These are phyloP conservation scores for Sporisorium exsertum DNA, from an alignment of 1,284 basidiomycete species.

Conservation along the genomic window DNA sequence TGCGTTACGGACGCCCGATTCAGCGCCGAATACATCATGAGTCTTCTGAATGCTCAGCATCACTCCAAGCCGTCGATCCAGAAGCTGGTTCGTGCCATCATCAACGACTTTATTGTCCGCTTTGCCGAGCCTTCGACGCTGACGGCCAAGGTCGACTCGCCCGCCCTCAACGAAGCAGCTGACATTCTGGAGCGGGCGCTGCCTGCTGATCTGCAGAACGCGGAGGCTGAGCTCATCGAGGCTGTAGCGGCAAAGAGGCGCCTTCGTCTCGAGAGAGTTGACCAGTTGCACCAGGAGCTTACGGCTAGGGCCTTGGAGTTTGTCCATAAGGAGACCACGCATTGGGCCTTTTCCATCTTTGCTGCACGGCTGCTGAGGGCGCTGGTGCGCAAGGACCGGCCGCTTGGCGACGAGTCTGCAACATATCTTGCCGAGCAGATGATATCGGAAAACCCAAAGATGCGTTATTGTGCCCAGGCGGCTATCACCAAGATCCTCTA, in stretches of 20 bases:
- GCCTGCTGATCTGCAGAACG: conserved; percentile 13
- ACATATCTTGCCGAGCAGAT: conserved; percentile 69
- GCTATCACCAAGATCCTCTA: conserved; percentile 81
- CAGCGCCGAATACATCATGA: conserved; percentile 77
- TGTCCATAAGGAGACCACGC: conserved; percentile 77
- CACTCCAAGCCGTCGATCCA: conserved; percentile 94
- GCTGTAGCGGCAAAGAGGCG: conserved; percentile 64
- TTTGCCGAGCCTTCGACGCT: conserved; percentile 67
- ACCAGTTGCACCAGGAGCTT: conserved; percentile 71
- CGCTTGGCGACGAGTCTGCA: conserved; percentile 76
- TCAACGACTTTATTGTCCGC: conserved; percentile 74
- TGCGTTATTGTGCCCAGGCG: conserved; percentile 80
- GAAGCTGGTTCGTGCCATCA: conserved; percentile 81
- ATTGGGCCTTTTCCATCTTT: conserved; percentile 92
- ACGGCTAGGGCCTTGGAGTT: conserved; percentile 77
- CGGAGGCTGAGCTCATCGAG: conserved; percentile 61
- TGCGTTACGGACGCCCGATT: conserved; percentile 76
- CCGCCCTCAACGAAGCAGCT: conserved; percentile 39
- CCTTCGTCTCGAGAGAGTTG: conserved; percentile 65
- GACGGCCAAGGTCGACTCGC: conserved; percentile 41
- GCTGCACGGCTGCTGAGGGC: conserved; percentile 79
- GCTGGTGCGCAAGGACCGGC: conserved; percentile 81
- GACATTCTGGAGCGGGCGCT: conserved; percentile 29
- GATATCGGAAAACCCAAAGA: conserved; percentile 82
- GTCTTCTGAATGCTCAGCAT: conserved; percentile 85